Conservation (phyloP, 2,329 filamentous ascomycete genomes). For the Cladosporium sp. region DNA sequence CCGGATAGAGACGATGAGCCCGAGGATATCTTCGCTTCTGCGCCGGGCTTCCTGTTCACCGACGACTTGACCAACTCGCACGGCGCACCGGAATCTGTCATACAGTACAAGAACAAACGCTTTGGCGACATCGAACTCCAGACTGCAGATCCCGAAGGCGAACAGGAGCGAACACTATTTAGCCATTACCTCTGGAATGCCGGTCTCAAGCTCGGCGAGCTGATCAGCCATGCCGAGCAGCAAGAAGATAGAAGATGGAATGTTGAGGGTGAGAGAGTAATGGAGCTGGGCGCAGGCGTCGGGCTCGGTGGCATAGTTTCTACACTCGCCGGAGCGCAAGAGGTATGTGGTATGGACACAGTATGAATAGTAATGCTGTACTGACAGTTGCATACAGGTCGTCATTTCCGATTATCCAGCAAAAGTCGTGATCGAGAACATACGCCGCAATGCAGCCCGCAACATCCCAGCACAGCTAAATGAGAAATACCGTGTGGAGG, state of each 20-base stretch:
- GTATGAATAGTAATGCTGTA: neutral
- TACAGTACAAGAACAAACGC: conserved; percentile 55
- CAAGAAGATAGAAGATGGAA: conserved; percentile 43
- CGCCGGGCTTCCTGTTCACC: conserved; percentile 66
- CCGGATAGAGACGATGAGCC: conserved; percentile 30
- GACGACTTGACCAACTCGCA: conserved; percentile 69
- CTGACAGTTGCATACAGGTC: neutral
- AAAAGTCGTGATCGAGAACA: conserved; percentile 59
- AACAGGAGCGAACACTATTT: conserved; percentile 63
- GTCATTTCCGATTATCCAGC: conserved; percentile 70
- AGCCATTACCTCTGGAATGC: conserved; percentile 76
- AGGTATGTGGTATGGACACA: conserved; percentile 24
- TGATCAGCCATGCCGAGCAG: conserved; percentile 39
- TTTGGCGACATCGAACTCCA: conserved; percentile 44
- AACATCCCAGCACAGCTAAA: conserved; percentile 50
- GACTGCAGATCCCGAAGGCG: conserved; percentile 50
- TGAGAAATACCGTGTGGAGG: conserved; percentile 51
- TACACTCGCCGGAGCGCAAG: conserved; percentile 46
- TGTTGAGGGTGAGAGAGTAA: conserved; percentile 54
- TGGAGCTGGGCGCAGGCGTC: conserved; percentile 68
- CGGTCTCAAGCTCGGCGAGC: conserved; percentile 49
- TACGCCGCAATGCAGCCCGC: conserved; percentile 58
- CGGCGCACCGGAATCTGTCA: conserved; percentile 60
- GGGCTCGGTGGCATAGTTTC: conserved; percentile 52
- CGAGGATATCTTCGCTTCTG: conserved; percentile 54